Base-by-base conservation (phyloP, 805 yeast species). In the Lachancea nothofagi region DNA sequence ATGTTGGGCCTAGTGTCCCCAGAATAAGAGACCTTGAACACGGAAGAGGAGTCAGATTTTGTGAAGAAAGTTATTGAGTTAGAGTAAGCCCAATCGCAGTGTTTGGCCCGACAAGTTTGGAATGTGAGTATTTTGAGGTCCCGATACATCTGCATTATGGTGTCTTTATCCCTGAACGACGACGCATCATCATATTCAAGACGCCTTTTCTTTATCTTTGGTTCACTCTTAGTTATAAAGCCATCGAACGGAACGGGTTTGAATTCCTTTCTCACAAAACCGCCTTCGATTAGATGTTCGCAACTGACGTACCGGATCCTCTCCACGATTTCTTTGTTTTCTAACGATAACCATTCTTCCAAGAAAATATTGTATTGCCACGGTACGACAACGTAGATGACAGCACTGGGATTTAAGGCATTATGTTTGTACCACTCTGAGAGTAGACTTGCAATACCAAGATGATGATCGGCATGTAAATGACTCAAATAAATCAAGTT, bases 391-490 rank as follows among this genome's bases (percentile, higher is more conserved):
- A 90, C 55, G 46, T 71, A 76, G 8, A 90, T 62, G 15, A 59
- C 64, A 4, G 62, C 51, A 10, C 61, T 46, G 7, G 42, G 41
- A 43, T 73, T 67, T 10, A 64, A 57, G 23, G 61, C 55, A 42
- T 74, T 68, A 42, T 58, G 51, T n/a, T 52, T 42, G 33, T 61
- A 54, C 95, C 97, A 89, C 47, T 76, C 77, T 27, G 70, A 67
- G 20, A 93, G 67, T 3, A 93, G 59, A 4, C 86, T 73, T 7
- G 83, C 64, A 4, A 84, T 69, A 0, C 99, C 99, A 29, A 93
- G 65, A 60, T 90, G 97, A 59, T 93, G 99, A 58, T 93, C 99
- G 0, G 97, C 98, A 62, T 93, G 99, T 51, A 90, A 67, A 67
- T 93, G 99, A 50, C 95, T 83, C 39, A 93, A 65, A 53, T 76